Evolutionary conservation across 1,284 basidiomycete species (phyloP).

Genomic region (Ceratorhiza oryzae-sativae): DNA sequence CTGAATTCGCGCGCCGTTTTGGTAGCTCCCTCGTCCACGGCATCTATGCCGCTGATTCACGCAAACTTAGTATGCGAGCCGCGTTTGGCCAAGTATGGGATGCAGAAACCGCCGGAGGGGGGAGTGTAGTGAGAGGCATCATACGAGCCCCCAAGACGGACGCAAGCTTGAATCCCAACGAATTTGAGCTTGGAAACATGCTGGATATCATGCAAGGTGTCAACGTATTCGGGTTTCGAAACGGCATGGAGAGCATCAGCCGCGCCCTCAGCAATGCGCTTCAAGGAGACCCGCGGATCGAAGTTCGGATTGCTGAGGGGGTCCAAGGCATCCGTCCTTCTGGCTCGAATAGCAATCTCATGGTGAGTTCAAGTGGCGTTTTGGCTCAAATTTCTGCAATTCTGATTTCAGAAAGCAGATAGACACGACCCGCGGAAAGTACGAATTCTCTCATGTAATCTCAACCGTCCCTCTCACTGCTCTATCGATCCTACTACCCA

Average conservation of each 20-base stretch:
- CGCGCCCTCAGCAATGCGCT: slow-evolving; percentile 63
- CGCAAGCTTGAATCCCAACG: slow-evolving; percentile 47
- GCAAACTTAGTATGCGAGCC: slow-evolving; percentile 74
- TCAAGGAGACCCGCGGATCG: slow-evolving; percentile 61
- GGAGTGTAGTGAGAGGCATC: slow-evolving; percentile 73
- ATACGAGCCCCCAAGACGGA: slow-evolving; percentile 49
- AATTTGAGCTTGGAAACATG: slow-evolving; percentile 63
- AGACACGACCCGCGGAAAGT: slow-evolving; percentile 52
- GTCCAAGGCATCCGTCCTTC: slow-evolving; percentile 53
- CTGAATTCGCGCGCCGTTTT: slow-evolving; percentile 72
- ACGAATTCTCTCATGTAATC: slow-evolving; percentile 64
- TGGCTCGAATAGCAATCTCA: slow-evolving; percentile 41
- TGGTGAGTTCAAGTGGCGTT: background rate
- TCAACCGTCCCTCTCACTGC: slow-evolving; percentile 75
- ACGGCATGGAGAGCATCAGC: slow-evolving; percentile 78
- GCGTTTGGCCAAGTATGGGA: slow-evolving; percentile 79
- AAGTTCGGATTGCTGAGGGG: slow-evolving; percentile 58
- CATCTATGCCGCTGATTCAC: slow-evolving; percentile 88
- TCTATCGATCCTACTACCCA: slow-evolving; percentile 63
- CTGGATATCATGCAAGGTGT: slow-evolving; percentile 62
- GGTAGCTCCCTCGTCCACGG: slow-evolving; percentile 90
- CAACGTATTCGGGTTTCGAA: slow-evolving; percentile 80
- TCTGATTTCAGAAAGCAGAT: slow-evolving; percentile 52
- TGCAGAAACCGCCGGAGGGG: slow-evolving; percentile 68
- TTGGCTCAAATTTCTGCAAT: slow-evolving; percentile 1